Conservation (phyloP, 257 asterid species). For the Dorcoceras hygrometricum region DNA sequence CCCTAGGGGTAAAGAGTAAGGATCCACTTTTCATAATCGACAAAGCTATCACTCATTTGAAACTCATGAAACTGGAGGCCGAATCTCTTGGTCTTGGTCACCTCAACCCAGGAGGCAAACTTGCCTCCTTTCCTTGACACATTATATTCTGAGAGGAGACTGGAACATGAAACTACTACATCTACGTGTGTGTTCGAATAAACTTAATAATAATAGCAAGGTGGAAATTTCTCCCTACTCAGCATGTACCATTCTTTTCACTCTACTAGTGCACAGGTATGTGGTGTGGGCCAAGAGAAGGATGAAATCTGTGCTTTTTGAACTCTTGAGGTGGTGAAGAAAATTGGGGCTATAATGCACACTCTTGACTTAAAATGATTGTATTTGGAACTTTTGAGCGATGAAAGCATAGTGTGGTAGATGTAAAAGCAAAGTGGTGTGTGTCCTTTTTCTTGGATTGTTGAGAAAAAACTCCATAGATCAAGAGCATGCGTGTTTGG, state of each 20-base stretch:
- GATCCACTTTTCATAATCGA: conserved; percentile 68
- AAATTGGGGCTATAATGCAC: conserved; percentile 30
- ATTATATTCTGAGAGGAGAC: conserved; percentile 1
- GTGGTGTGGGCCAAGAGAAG: conserved; percentile 33
- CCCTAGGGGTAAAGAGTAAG: conserved; percentile 46
- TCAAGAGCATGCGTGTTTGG: conserved; percentile 72
- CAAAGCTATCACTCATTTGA: conserved; percentile 58
- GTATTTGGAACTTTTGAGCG: conserved; percentile 31
- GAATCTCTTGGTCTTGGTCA: conserved; percentile 37
- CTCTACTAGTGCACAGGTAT: conserved; percentile 32
- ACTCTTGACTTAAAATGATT: conserved; percentile 48
- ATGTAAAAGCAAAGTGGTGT: conserved; percentile 32
- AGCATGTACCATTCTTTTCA: conserved; percentile 28
- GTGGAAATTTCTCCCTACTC: conserved; percentile 26
- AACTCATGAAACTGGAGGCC: conserved; percentile 56
- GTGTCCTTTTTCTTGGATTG: conserved; percentile 35
- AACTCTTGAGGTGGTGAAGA: conserved; percentile 26
- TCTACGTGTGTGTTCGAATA: conserved; percentile 36
- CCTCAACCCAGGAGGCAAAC: conserved; percentile 13
- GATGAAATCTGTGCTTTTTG: conserved; percentile 28
- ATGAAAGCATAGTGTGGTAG: conserved; percentile 23
- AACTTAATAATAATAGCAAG: conserved; percentile 29
- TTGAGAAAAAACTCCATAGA: conserved; percentile 43
- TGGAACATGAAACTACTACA: conserved; percentile 25
- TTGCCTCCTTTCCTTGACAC: conserved; percentile 15